Evolutionary conservation across 495 filamentous ascomycete species (phyloP).

Genomic region (Talaromyces thailandensis): DNA sequence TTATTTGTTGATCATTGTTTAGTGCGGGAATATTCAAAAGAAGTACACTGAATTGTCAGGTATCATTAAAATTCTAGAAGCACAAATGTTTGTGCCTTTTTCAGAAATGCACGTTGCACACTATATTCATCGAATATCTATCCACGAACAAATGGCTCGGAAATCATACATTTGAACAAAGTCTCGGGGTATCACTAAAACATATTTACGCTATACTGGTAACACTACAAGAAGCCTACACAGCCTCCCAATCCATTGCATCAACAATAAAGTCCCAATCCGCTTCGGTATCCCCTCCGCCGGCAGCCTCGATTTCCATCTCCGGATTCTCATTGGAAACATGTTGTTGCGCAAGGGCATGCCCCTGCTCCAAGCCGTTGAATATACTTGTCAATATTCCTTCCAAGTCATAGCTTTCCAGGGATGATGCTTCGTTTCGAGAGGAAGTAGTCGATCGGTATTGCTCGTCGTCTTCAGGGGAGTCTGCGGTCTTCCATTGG

Average conservation of each 20-base stretch:
- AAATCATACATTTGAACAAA: neutral
- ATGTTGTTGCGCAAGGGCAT: slow-evolving; percentile 17
- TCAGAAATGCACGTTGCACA: neutral
- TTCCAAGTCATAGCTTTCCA: slow-evolving; percentile 48
- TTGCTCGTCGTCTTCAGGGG: slow-evolving; percentile 26
- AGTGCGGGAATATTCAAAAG: neutral
- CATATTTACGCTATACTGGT: neutral
- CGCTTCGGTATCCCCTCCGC: slow-evolving; percentile 15
- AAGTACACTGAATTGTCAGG: neutral
- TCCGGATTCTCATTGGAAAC: slow-evolving; percentile 14
- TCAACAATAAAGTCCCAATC: slow-evolving; percentile 55
- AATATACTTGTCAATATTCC: slow-evolving; percentile 38
- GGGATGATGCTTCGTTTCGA: slow-evolving; percentile 12
- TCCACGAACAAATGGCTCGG: neutral
- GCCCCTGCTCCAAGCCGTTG: slow-evolving; percentile 26
- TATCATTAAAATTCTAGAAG: too few species aligned
- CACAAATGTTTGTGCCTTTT: too few species aligned
- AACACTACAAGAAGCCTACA: slow-evolving; percentile 16
- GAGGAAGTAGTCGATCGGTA: slow-evolving; percentile 6
- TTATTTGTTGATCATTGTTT: neutral
- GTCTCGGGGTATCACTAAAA: neutral
- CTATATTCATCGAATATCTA: neutral
- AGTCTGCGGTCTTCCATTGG: slow-evolving; percentile 54
- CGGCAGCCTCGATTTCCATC: slow-evolving; percentile 7
- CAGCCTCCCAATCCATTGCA: slow-evolving; percentile 58